phyloP scores from a whole-genome alignment of 129 eudicot genomes.

The Arctium minus region DNA sequence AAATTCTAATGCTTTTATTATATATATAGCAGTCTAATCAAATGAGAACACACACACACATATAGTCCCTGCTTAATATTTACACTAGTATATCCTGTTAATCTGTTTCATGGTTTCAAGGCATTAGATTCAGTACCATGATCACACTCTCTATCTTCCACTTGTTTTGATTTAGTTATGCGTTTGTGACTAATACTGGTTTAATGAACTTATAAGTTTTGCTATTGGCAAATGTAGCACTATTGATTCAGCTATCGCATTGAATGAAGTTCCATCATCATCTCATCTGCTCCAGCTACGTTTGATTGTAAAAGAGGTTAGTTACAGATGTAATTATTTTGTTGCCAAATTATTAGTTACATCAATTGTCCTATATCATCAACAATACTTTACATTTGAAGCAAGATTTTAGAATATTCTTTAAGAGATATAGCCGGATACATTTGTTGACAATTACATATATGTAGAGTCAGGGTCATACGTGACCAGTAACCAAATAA shows the following conservation, averaged over 20 bases:
- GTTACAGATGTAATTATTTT: conserved; percentile 8
- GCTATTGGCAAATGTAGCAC: conserved; percentile 25
- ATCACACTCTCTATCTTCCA: background rate
- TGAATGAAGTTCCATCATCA: conserved; percentile 39
- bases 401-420: background rate
- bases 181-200: background rate
- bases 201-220: conserved; percentile 1
- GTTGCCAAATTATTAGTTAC: background rate
- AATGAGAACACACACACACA: too few species aligned
- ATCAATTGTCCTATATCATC: background rate
- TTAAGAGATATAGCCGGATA: background rate
- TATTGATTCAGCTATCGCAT: conserved; percentile 34
- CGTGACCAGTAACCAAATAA: too few species aligned
- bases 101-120: background rate
- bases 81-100: background rate
- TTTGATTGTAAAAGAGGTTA: conserved; percentile 28
- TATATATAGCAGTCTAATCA: too few species aligned
- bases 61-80: background rate
- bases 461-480: too few species aligned
- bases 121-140: background rate
- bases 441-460: background rate
- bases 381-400: background rate
- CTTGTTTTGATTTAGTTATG: background rate
- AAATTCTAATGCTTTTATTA: background rate
- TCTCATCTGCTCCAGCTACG: conserved; percentile 18